Evolutionary conservation across 1,284 basidiomycete species (phyloP).

Genomic region (Austroboletus novae-zelandiae): DNA sequence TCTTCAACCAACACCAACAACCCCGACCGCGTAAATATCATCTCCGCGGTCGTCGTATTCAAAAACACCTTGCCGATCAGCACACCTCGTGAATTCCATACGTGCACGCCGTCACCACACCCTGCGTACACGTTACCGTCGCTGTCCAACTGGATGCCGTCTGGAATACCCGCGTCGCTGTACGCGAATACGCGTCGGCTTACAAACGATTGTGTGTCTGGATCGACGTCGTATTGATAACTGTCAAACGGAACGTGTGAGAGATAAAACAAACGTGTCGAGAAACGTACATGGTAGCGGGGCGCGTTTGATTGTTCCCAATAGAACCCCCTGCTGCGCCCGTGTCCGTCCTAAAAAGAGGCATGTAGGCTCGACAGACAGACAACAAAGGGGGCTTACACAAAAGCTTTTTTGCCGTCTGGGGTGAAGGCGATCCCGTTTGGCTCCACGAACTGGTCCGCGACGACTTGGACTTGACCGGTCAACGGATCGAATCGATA

Average conservation of each 20-base stretch:
- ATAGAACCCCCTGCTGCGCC: slow-evolving; percentile 46
- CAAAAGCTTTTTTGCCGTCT: slow-evolving; percentile 64
- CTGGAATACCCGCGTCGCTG: slow-evolving; percentile 63
- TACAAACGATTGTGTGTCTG: slow-evolving; percentile 50
- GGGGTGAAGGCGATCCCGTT: slow-evolving; percentile 71
- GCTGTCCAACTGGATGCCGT: slow-evolving; percentile 56
- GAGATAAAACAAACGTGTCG: background rate
- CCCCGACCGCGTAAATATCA: slow-evolving; percentile 48
- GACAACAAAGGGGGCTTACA: slow-evolving; percentile 42
- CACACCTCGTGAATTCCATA: slow-evolving; percentile 62
- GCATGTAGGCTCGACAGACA: background rate
- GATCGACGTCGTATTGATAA: slow-evolving; percentile 39
- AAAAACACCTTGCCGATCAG: slow-evolving; percentile 76
- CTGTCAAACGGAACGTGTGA: background rate
- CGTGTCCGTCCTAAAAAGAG: slow-evolving; percentile 48
- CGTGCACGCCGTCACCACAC: slow-evolving; percentile 38
- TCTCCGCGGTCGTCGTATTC: slow-evolving; percentile 56
- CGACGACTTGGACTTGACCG: slow-evolving; percentile 65
- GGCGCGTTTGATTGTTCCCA: slow-evolving; percentile 59
- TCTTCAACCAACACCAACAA: slow-evolving; percentile 19
- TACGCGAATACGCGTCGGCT: slow-evolving; percentile 75
- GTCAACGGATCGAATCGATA: slow-evolving; percentile 69
- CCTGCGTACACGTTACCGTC: slow-evolving; percentile 21
- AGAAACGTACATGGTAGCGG: slow-evolving; percentile 61
- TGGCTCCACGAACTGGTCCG: slow-evolving; percentile 60